Percentiles rank a stretch among this genome's conserved stretches.
These are phyloP conservation scores for Apiotrichum laibachii DNA, from an alignment of 1,284 basidiomycete species.

Conservation along the genomic window DNA sequence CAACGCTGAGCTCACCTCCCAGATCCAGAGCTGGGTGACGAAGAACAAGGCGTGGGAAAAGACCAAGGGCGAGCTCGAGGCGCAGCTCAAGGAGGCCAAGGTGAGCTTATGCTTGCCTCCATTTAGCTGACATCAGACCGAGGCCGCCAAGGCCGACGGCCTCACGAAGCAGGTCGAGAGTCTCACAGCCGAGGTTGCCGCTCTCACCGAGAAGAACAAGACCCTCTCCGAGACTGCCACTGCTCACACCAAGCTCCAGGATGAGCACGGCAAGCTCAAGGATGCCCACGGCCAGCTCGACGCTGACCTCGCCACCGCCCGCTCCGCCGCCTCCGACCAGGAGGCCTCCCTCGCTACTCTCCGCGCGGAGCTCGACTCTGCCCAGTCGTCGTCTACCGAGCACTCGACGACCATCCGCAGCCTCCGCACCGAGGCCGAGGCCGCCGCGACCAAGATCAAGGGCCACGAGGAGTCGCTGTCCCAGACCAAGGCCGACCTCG, in stretches of 20 bases:
- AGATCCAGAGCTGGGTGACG: conserved; percentile 33
- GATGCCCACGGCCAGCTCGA: conserved; percentile 12
- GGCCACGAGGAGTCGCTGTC: conserved; percentile 7
- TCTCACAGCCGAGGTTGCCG: conserved; percentile 9
- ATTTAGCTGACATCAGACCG: conserved; percentile 8
- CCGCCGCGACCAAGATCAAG: conserved; percentile 7
- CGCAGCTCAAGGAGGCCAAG: conserved; percentile 24
- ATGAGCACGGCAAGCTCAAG: conserved; percentile 12
- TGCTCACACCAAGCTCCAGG: conserved; percentile 27
- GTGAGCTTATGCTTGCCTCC: conserved; percentile 12
- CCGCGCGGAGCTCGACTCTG: conserved; percentile 12
- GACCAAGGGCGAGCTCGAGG: conserved; percentile 27
- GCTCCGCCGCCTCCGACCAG: conserved; percentile 3
- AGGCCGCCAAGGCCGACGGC: conserved; percentile 10
- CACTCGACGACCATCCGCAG: conserved; percentile 5
- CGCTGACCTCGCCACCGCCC: conserved; percentile 3
- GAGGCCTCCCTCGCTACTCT: conserved; percentile 15
- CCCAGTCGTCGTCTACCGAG: conserved; percentile 8
- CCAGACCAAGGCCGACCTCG: conserved; percentile 1
- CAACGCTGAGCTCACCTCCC: conserved; percentile 37
- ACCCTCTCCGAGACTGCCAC: conserved; percentile 6
- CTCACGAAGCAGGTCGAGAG: conserved; percentile 3
- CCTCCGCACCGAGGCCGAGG: conserved; percentile 4
- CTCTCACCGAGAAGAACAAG: conserved; percentile 9
- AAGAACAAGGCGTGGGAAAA: conserved; percentile 35